Evolutionary conservation across 2,329 filamentous ascomycete species (phyloP).

Genomic region (Graphilbum sp.): DNA sequence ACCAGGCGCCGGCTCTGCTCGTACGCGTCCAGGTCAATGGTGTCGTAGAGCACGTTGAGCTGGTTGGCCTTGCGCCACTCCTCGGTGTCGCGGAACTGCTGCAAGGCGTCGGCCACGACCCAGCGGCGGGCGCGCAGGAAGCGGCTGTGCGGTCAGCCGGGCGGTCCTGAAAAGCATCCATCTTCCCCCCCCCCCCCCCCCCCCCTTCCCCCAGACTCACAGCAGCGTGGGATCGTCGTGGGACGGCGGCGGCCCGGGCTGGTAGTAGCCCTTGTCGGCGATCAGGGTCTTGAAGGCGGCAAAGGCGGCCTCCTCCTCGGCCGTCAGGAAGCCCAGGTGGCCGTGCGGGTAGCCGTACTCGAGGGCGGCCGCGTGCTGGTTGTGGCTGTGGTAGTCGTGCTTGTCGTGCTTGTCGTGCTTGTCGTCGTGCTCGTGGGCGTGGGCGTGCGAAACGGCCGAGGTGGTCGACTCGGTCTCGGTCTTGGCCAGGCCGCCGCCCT

Average conservation of each 20-base stretch:
- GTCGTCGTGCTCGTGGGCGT: not conserved
- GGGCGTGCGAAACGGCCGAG: not conserved
- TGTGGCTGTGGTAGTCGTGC: too few species aligned
- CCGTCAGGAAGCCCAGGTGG: slow-evolving; percentile 64
- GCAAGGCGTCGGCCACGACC: slow-evolving; percentile 57
- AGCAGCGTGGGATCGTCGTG: slow-evolving; percentile 62
- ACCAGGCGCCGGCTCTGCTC: slow-evolving; percentile 66
- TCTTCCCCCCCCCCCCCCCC: too few species aligned
- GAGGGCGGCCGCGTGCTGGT: slow-evolving; percentile 8
- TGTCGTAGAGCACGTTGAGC: slow-evolving; percentile 65
- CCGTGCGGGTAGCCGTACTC: slow-evolving; percentile 49
- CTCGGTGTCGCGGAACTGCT: slow-evolving; percentile 78
- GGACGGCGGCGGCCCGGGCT: slow-evolving; percentile 36
- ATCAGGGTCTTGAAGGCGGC: slow-evolving; percentile 55
- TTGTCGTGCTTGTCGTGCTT: not conserved
- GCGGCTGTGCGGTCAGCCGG: slow-evolving; percentile 42
- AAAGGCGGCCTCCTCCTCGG: slow-evolving; percentile 51
- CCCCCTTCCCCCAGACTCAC: slow-evolving; percentile 24
- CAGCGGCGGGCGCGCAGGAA: slow-evolving; percentile 78
- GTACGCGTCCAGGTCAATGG: slow-evolving; percentile 72
- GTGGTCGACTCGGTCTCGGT: too few species aligned
- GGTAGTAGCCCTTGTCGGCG: slow-evolving; percentile 47
- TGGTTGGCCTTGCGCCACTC: slow-evolving; percentile 71
- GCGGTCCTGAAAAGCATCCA: too few species aligned
- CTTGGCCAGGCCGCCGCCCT: too few species aligned